Conservation (phyloP, 306 rosid genomes). For the Mucuna pruriens region DNA sequence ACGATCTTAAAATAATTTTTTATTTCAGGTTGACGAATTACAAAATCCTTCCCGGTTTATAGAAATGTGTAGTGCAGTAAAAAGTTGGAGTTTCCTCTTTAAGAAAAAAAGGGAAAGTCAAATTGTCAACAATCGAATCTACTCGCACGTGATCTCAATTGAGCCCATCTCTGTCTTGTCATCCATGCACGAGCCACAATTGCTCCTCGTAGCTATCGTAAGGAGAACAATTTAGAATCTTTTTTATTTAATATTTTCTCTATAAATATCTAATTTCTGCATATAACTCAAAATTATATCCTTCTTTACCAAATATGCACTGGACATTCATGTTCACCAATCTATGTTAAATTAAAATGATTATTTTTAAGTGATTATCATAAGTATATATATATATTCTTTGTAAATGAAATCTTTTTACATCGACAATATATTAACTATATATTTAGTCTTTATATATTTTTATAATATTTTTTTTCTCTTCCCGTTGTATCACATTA, state of each 20-base stretch:
- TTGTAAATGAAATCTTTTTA: no score
- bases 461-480: no score
- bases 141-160: conserved; percentile 19
- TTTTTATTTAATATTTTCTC: not conserved
- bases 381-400: no score
- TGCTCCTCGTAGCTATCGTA: not conserved
- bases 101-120: not conserved
- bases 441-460: no score
- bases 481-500: no score
- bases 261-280: not conserved
- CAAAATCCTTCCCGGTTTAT: no score
- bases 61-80: not conserved
- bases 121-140: conserved; percentile 28
- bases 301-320: not conserved
- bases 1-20: no score
- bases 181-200: conserved; percentile 7
- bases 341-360: not conserved
- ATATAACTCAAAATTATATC: not conserved
- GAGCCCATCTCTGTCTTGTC: not conserved
- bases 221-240: not conserved
- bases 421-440: no score
- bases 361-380: not conserved
- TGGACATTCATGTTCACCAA: not conserved
- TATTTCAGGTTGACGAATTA: no score
- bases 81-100: not conserved